These are phyloP conservation scores for Aegle marmelos DNA, from an alignment of 345 rosid genomes.

Conservation along the genomic window DNA sequence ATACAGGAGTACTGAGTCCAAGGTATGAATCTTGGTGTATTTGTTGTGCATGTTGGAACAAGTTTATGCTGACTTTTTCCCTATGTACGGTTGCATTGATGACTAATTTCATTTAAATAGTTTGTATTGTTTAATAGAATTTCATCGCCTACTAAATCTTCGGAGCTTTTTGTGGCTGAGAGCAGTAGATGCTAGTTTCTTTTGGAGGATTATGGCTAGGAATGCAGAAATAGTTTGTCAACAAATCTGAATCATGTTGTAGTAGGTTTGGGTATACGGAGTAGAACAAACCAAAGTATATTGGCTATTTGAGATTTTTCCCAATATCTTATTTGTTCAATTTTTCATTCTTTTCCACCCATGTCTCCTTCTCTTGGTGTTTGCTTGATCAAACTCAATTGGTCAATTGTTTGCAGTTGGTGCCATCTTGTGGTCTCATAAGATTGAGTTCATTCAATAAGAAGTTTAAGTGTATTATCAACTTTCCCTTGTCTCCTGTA, in stretches of 20 bases:
- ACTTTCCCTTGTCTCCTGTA: background rate
- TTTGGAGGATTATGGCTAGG: background rate
- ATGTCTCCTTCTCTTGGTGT: background rate
- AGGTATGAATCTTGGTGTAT: constrained; percentile 45
- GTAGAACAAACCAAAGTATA: background rate
- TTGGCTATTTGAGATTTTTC: background rate
- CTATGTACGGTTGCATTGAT: background rate
- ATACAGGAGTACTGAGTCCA: constrained; percentile 46
- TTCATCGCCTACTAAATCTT: background rate
- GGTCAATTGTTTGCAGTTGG: background rate
- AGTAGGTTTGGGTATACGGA: background rate
- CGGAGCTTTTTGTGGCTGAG: constrained; percentile 1
- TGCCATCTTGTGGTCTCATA: background rate
- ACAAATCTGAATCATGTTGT: background rate
- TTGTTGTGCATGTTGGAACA: background rate
- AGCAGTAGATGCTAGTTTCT: background rate
- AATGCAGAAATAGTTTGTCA: background rate
- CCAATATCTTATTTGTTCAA: background rate
- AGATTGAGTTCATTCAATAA: background rate
- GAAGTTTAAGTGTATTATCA: background rate
- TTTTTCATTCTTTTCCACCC: background rate
- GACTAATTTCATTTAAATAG: background rate
- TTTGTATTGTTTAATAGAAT: background rate
- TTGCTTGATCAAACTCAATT: background rate
- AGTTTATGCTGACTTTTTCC: background rate